Conservation (phyloP, 202 grass and related monocot genomes). For the Saccharum hybrid region DNA sequence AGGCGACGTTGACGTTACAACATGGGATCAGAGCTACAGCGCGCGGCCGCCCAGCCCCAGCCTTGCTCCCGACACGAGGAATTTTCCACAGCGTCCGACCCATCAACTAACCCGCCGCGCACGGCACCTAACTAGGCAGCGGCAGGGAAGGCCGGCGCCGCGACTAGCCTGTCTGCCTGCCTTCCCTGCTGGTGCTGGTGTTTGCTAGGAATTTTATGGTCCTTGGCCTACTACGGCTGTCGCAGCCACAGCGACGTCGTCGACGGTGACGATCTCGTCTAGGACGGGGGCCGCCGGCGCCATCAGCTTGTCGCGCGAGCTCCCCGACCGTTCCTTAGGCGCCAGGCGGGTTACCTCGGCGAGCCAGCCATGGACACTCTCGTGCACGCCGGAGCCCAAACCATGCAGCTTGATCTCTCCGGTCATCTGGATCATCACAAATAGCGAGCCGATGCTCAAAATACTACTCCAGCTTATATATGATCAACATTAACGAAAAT, state of each 20-base stretch:
- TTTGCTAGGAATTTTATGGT: neutral
- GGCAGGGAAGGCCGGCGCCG: slow-evolving; percentile 31
- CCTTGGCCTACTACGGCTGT: slow-evolving; percentile 18
- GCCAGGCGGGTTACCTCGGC: neutral
- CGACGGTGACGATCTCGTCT: slow-evolving; percentile 40
- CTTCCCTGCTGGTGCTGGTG: neutral
- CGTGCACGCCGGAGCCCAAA: slow-evolving; percentile 12
- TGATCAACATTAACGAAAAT: neutral
- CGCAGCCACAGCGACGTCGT: neutral
- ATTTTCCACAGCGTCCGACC: slow-evolving; percentile 27
- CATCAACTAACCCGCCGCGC: slow-evolving; percentile 1
- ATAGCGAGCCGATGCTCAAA: neutral
- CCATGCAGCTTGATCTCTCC: slow-evolving; percentile 61
- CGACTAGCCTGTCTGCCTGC: slow-evolving; percentile 11
- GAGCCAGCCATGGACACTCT: slow-evolving; percentile 38
- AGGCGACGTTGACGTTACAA: slow-evolving; percentile 45
- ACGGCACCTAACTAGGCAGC: neutral
- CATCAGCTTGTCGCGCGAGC: slow-evolving; percentile 25
- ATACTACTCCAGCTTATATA: neutral
- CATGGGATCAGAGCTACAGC: neutral
- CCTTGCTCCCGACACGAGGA: slow-evolving; percentile 32
- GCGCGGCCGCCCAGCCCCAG: neutral
- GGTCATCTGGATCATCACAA: slow-evolving; percentile 59
- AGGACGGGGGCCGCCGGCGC: neutral
- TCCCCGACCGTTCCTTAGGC: neutral